Conservation (phyloP, 2,329 filamentous ascomycete genomes). For the Cercospora zeae-maydis region DNA sequence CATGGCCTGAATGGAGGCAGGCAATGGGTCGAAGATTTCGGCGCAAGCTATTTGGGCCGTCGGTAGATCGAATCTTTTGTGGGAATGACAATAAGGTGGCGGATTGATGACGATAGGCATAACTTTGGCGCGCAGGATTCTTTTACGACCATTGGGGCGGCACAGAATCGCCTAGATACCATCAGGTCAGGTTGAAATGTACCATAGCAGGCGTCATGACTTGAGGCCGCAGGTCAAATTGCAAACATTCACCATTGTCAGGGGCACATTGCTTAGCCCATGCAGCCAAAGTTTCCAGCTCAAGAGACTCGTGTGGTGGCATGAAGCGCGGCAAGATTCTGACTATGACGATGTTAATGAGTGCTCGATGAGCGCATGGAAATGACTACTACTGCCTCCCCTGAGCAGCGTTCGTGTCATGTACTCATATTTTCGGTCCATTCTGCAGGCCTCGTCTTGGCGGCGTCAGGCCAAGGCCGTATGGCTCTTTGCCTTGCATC, state of each 20-base stretch:
- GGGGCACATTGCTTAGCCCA: neutral
- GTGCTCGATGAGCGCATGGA: no score
- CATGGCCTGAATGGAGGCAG: conserved; percentile 49
- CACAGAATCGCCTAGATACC: neutral
- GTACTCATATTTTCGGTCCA: neutral
- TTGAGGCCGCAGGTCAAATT: neutral
- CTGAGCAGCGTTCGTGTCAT: neutral
- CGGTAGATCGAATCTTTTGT: neutral
- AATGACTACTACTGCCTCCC: neutral
- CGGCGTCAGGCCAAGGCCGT: neutral
- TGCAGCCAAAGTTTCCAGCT: neutral
- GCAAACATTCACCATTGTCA: neutral
- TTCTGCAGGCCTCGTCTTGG: neutral
- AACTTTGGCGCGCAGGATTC: neutral
- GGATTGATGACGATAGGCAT: neutral
- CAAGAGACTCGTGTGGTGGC: neutral
- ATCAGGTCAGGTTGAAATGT: neutral
- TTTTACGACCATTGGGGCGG: neutral
- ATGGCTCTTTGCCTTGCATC: neutral
- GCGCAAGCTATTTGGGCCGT: conserved; percentile 9
- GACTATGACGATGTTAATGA: no score
- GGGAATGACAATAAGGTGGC: neutral
- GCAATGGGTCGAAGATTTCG: conserved; percentile 12
- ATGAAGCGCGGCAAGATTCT: neutral
- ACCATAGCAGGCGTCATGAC: neutral